Conservation (phyloP, 805 yeast species). For the Metschnikowia corniflorae region DNA sequence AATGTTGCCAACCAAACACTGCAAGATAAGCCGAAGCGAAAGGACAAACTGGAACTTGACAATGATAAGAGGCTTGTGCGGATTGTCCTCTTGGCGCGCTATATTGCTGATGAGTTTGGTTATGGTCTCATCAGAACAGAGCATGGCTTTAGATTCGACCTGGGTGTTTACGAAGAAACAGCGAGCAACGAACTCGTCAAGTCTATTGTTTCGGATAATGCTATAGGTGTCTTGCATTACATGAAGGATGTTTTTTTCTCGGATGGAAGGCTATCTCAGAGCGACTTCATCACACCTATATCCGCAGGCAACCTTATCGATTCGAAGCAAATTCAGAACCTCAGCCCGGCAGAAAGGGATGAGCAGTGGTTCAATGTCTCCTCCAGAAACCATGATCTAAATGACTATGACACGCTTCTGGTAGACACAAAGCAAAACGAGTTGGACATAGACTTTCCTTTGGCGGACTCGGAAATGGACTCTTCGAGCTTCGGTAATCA, state of each 20-base stretch:
- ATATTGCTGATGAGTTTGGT: conserved; percentile 48
- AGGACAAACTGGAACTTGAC: conserved; percentile 33
- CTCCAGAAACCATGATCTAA: too few species aligned
- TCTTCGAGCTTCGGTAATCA: background rate
- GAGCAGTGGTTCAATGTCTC: conserved; percentile 22
- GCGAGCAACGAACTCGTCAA: conserved; percentile 24
- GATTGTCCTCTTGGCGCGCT: conserved; percentile 48
- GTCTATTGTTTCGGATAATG: conserved; percentile 15
- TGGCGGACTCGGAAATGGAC: conserved; percentile 27
- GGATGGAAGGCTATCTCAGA: conserved; percentile 41
- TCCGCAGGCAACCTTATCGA: conserved; percentile 28
- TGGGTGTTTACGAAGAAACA: conserved; percentile 22
- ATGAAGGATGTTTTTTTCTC: conserved; percentile 35
- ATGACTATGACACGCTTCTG: conserved; percentile 22
- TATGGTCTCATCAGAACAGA: conserved; percentile 52
- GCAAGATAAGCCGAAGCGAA: conserved; percentile 13
- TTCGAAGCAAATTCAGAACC: conserved; percentile 7
- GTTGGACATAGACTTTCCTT: conserved; percentile 27
- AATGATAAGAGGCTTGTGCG: conserved; percentile 52
- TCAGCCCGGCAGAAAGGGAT: conserved; percentile 25
- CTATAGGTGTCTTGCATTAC: conserved; percentile 22
- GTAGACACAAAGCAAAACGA: conserved; percentile 22
- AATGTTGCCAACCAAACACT: conserved; percentile 28
- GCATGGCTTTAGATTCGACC: conserved; percentile 44
- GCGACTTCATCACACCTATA: conserved; percentile 37